A percentile compares a stretch with the other conserved stretches of the same genome.
Conservation (phyloP, 1,284 basidiomycete genomes). For the Cutaneotrichosporon sp. region DNA sequence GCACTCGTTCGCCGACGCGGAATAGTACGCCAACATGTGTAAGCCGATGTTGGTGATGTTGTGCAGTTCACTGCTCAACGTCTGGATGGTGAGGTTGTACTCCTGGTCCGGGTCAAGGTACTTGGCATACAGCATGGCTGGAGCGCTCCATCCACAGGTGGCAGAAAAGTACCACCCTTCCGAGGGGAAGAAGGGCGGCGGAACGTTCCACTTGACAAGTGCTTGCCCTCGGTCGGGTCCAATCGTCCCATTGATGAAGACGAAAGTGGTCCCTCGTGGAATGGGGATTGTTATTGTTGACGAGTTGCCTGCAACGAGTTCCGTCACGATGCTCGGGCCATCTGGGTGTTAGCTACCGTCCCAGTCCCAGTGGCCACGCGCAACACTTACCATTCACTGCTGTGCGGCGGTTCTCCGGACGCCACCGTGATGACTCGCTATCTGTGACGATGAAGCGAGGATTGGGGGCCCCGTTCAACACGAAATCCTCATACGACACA, state of each 20-base stretch:
- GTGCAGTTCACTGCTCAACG: neutral
- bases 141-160: neutral
- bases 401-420: neutral
- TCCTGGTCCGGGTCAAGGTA: neutral
- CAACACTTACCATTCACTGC: neutral
- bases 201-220: neutral
- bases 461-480: neutral
- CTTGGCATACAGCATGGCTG: neutral
- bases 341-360: neutral
- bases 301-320: neutral
- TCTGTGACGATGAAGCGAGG: neutral
- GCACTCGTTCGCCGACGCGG: neutral
- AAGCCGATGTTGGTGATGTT: neutral
- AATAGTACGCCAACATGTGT: neutral
- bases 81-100: slow-evolving; percentile 3
- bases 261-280: neutral
- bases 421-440: neutral
- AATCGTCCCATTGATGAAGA: neutral
- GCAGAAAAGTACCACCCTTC: neutral
- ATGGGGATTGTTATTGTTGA: neutral
- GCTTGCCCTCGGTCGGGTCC: neutral
- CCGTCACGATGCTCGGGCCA: neutral
- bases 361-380: too few species aligned
- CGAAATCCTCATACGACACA: neutral
- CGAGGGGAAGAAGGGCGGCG: neutral